Conservation (phyloP, 805 yeast species). For the Spathaspora arborariae region DNA sequence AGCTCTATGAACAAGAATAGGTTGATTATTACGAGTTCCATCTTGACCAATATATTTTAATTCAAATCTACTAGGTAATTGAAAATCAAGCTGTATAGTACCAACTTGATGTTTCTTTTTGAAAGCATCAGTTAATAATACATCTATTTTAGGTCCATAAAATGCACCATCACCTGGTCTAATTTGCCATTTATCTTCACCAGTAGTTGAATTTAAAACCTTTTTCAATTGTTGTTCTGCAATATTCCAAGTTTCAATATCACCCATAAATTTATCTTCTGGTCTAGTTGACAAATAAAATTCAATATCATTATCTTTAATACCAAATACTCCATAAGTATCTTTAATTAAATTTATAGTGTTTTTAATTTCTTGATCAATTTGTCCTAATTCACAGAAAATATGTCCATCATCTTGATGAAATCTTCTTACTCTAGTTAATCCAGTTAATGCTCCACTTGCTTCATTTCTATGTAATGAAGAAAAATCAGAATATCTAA, state of each 20-base stretch:
- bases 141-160: conserved; percentile 95
- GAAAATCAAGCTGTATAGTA: conserved; percentile 93
- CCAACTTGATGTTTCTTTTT: conserved; percentile 91
- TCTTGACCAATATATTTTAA: conserved; percentile 58
- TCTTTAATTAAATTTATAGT: conserved; percentile 72
- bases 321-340: conserved; percentile 68
- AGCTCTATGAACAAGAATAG: conserved; percentile 96
- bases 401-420: conserved; percentile 99
- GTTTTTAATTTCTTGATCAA: conserved; percentile 65
- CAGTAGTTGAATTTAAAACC: conserved; percentile 48
- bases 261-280: conserved; percentile 69
- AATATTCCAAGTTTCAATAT: conserved; percentile 67
- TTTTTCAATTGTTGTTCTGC: conserved; percentile 69
- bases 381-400: conserved; percentile 79
- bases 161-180: conserved; percentile 96
- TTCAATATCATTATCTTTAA: conserved; percentile 45
- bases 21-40: conserved; percentile 53
- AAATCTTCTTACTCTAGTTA: conserved; percentile 89
- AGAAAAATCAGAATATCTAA: conserved; percentile 83
- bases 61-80: conserved; percentile 81
- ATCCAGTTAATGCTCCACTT: conserved; percentile 88
- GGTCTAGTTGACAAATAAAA: conserved; percentile 86
- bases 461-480: conserved; percentile 93
- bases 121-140: conserved; percentile 73
- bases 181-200: conserved; percentile 59